Conservation (phyloP, 176 grass and related monocot species). For the Rhynchospora pubera region DNA sequence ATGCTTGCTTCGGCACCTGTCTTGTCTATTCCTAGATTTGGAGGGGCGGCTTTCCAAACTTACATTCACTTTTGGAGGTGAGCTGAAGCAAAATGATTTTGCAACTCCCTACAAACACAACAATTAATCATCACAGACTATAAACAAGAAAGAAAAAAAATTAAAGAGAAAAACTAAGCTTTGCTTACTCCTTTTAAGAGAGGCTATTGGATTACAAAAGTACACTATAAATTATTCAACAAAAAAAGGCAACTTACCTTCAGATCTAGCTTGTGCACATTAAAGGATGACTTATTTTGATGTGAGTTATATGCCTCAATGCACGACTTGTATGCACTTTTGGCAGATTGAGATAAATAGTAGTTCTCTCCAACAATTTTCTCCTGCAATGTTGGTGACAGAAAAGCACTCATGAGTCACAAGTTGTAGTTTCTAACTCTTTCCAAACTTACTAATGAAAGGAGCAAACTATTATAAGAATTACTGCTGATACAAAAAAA, state of each 20-base stretch:
- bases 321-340: neutral
- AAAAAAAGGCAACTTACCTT: neutral
- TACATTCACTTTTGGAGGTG: conserved; percentile 2
- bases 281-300: conserved; percentile 1
- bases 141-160: neutral
- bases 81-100: conserved; percentile 11
- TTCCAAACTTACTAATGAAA: neutral
- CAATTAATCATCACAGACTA: neutral
- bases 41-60: conserved; percentile 1
- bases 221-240: neutral
- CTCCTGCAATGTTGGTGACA: neutral
- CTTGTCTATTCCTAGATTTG: neutral
- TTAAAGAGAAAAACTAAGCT: neutral
- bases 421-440: neutral
- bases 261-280: neutral
- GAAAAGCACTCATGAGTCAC: neutral
- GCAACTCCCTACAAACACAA: neutral
- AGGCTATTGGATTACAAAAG: neutral
- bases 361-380: conserved; percentile 14
- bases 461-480: neutral
- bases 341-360: neutral
- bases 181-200: neutral
- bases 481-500: neutral
- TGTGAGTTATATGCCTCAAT: conserved; percentile 15
- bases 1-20: neutral